Evolutionary conservation across 768 basidiomycete species (phyloP).

Genomic region (Suillus fuscotomentosus): DNA sequence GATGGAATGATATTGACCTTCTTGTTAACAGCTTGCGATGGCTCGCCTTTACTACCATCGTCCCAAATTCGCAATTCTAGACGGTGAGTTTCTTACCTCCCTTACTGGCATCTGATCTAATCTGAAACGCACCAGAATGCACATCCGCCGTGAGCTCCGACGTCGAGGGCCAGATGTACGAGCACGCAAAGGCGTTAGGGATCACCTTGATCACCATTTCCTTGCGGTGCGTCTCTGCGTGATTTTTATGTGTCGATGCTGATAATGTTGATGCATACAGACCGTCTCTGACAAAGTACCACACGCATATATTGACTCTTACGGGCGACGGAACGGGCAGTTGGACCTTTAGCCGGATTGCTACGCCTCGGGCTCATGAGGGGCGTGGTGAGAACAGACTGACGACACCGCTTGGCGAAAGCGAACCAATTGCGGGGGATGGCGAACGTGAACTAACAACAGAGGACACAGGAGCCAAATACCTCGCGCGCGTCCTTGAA

Average conservation of each 20-base stretch:
- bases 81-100: slow-evolving; percentile 26
- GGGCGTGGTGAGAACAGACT: not conserved
- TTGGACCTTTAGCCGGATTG: slow-evolving; percentile 72
- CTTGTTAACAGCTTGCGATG: slow-evolving; percentile 68
- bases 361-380: slow-evolving; percentile 2
- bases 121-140: slow-evolving; percentile 57
- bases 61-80: slow-evolving; percentile 81
- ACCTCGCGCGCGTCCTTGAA: slow-evolving; percentile 25
- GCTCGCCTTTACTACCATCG: slow-evolving; percentile 90
- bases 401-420: not conserved
- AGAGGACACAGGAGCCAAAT: slow-evolving; percentile 3
- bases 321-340: slow-evolving; percentile 65
- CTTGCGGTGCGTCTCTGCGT: slow-evolving; percentile 51
- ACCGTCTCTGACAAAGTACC: slow-evolving; percentile 85
- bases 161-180: slow-evolving; percentile 95
- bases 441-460: not conserved
- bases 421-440: not conserved
- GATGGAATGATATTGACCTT: not conserved
- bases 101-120: slow-evolving; percentile 47
- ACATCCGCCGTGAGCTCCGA: slow-evolving; percentile 95
- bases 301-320: slow-evolving; percentile 81
- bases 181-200: slow-evolving; percentile 82
- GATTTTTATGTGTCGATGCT: not conserved
- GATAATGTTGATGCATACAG: slow-evolving; percentile 35
- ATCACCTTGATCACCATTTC: slow-evolving; percentile 95